These are phyloP conservation scores for Scedosporium aurantiacum DNA, from an alignment of 2,329 filamentous ascomycete species.

Conservation along the genomic window DNA sequence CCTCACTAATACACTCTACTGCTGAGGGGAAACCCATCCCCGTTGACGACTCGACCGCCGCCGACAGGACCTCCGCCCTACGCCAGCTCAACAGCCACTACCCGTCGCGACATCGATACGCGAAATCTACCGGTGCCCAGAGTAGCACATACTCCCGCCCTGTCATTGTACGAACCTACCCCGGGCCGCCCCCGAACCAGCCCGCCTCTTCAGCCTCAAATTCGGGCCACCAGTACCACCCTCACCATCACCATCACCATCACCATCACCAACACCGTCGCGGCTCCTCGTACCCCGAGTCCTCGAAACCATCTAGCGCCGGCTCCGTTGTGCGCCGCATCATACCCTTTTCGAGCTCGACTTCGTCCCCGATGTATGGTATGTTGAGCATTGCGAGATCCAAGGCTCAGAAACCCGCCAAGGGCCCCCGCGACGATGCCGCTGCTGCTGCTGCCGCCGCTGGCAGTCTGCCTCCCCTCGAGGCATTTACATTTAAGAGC, in stretches of 20 bases:
- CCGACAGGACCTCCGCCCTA: conserved; percentile 47
- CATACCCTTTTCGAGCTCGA: conserved; percentile 8
- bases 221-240: conserved; percentile 20
- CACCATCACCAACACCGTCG: background rate
- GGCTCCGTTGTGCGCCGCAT: conserved; percentile 13
- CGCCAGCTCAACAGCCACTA: conserved; percentile 49
- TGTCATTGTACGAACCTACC: conserved; percentile 56
- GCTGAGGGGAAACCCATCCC: conserved; percentile 45
- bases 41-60: conserved; percentile 41
- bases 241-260: conserved; percentile 10
- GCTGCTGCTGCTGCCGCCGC: background rate
- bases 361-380: conserved; percentile 16
- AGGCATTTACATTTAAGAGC: conserved; percentile 54
- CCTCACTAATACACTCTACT: conserved; percentile 41
- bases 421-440: background rate
- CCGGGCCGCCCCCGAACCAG: conserved; percentile 26
- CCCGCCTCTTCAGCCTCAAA: conserved; percentile 6
- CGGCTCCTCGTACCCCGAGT: conserved; percentile 1
- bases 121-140: conserved; percentile 43
- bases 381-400: conserved; percentile 33
- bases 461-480: conserved; percentile 40
- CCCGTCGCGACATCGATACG: conserved; percentile 44
- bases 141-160: conserved; percentile 52
- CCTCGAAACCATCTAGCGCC: conserved; percentile 9
- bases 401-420: conserved; percentile 23